Percentiles rank a stretch among this genome's conserved stretches.
Evolutionary conservation across 768 basidiomycete species (phyloP).

Genomic region (Coprinopsis cinerea): DNA sequence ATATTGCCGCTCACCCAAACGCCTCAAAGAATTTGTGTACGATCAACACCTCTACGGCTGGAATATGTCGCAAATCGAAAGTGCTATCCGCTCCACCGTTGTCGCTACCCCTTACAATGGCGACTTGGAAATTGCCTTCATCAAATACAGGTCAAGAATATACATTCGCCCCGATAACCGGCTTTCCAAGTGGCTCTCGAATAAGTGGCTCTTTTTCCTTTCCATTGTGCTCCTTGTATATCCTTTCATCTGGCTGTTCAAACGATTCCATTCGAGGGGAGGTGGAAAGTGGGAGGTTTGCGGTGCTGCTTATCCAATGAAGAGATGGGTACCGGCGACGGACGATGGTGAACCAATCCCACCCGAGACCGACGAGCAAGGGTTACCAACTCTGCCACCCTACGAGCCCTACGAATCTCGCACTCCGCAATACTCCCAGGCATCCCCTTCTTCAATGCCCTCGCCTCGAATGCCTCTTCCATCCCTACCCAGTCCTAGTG

Average conservation of each 20-base stretch:
- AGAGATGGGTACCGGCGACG: slow-evolving; percentile 35
- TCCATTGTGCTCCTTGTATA: slow-evolving; percentile 66
- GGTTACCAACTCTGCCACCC: slow-evolving; percentile 4
- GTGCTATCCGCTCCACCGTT: slow-evolving; percentile 36
- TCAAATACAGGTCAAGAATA: slow-evolving; percentile 40
- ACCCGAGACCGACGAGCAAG: slow-evolving; percentile 1
- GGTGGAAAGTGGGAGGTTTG: slow-evolving; percentile 75
- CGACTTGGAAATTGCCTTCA: slow-evolving; percentile 44
- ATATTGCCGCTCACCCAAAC: slow-evolving; percentile 65
- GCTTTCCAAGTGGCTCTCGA: slow-evolving; percentile 63
- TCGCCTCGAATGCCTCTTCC: neutral
- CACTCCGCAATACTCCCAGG: neutral
- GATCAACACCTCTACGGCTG: slow-evolving; percentile 54
- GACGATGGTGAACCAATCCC: slow-evolving; percentile 14
- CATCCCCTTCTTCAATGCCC: neutral
- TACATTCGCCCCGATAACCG: slow-evolving; percentile 62
- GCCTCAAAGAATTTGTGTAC: slow-evolving; percentile 75
- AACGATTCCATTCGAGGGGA: slow-evolving; percentile 57
- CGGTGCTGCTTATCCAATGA: slow-evolving; percentile 72
- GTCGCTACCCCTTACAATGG: slow-evolving; percentile 39
- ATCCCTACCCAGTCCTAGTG: neutral
- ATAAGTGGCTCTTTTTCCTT: slow-evolving; percentile 65
- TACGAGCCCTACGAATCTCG: slow-evolving; percentile 8
- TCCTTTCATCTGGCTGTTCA: slow-evolving; percentile 78
- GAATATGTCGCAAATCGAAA: slow-evolving; percentile 38